Evolutionary conservation across 345 rosid species (phyloP), one percentile per base, ranked within the genome.

Genomic region (Lenwebbia sp.): DNA sequence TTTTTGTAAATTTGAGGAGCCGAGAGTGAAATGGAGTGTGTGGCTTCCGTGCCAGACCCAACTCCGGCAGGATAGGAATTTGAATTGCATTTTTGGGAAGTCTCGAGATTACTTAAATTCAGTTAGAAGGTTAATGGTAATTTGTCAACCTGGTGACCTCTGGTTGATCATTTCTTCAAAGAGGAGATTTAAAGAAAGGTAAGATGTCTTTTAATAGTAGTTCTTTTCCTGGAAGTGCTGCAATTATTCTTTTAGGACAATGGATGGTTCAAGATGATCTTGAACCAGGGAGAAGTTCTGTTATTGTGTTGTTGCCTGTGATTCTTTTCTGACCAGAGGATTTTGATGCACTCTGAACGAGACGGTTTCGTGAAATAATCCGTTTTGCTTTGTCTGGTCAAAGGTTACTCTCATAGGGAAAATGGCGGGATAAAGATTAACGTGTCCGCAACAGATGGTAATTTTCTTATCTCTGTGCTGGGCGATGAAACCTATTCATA

Each of bases 381-480:
- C 4, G 85, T 97, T 56, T 94, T 96, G 21, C 98, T 97, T 85
- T 90, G 96, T 90, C 98, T 89, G 82, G 95, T 92, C 56, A 19
- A 95, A 95, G 90, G 99, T 95, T 90, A 98, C 98, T 6, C 91
- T 95, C 91, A 92, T 93, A 89, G 93, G 94, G 89, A 90, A 97
- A 88, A 92, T 92, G 88, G 99, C 99, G 57, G 99, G 97, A 84
- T 94, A 98, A 51, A 90, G 97, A 92, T 91, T 96, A 85, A 90
- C 96, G 51, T 94, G 97, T 86, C 92, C 83, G 95, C 99, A 33
- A 86, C 90, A 74, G 95, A 96, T 84, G 97, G 98, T 96, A 90
- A 82, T 40, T 56, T 25, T 83, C 85, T 82, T 13, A 4, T 56
- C 37, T 56, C 44, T 82, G 62, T 28, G 75, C 76, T 65, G 13